A percentile compares a stretch with the other conserved stretches of the same genome.
Evolutionary conservation across 1,284 basidiomycete species (phyloP).

Genomic region (Ustilago hordei): DNA sequence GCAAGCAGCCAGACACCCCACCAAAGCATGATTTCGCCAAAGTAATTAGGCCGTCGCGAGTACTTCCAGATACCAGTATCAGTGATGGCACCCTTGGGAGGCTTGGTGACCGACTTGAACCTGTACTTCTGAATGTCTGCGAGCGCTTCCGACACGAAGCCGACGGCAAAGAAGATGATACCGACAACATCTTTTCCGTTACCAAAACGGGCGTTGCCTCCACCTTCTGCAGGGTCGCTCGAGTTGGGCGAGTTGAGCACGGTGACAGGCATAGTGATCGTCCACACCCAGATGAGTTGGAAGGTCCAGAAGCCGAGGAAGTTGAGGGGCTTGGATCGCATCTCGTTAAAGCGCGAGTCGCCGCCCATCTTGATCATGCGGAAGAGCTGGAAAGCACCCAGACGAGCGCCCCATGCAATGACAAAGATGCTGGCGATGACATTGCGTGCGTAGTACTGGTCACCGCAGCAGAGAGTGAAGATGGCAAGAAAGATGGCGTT

Average conservation of each 20-base stretch:
- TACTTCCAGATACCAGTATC: constrained; percentile 55
- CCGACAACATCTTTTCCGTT: constrained; percentile 76
- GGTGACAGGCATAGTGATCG: constrained; percentile 57
- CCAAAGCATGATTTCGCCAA: constrained; percentile 76
- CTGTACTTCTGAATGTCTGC: constrained; percentile 76
- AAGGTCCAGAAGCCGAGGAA: constrained; percentile 55
- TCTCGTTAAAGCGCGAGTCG: constrained; percentile 66
- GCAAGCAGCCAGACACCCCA: constrained; percentile 57
- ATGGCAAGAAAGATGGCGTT: constrained; percentile 67
- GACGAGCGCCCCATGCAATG: constrained; percentile 71
- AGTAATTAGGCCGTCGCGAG: constrained; percentile 77
- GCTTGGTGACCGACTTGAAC: constrained; percentile 54
- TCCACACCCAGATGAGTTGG: constrained; percentile 63
- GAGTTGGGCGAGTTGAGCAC: constrained; percentile 62
- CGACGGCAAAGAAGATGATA: constrained; percentile 77
- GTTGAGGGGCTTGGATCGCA: constrained; percentile 57
- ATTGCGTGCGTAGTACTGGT: constrained; percentile 75
- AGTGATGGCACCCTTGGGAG: constrained; percentile 58
- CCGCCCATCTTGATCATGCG: constrained; percentile 66
- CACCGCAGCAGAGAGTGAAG: constrained; percentile 69
- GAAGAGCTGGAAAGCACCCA: constrained; percentile 66
- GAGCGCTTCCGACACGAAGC: constrained; percentile 76
- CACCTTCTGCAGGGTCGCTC: constrained; percentile 37
- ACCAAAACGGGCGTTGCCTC: constrained; percentile 47
- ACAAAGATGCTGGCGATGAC: constrained; percentile 73